Conservation (phyloP, 2,329 filamentous ascomycete genomes). For the Cyphellophora attinorum region DNA sequence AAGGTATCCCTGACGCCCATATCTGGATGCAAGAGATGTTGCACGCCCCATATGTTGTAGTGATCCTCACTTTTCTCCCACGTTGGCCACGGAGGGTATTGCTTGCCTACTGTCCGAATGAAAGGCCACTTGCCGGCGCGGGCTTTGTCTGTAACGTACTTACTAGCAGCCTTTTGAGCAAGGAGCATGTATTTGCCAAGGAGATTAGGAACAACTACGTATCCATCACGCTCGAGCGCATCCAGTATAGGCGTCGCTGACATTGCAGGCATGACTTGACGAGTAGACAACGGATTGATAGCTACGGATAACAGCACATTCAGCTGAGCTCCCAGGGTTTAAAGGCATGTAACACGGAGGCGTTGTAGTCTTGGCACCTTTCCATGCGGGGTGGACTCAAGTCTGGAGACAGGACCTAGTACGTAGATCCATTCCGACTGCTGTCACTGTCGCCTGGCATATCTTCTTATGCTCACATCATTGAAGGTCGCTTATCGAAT, state of each 20-base stretch:
- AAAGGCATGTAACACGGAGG: no score
- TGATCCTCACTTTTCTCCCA: conserved; percentile 40
- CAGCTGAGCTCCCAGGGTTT: no score
- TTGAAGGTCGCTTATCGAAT: no score
- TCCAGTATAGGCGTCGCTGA: conserved; percentile 31
- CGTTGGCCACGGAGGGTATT: conserved; percentile 79
- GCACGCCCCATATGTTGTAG: conserved; percentile 85
- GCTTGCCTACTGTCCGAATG: conserved; percentile 76
- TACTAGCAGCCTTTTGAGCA: conserved; percentile 51
- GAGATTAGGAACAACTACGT: conserved; percentile 60
- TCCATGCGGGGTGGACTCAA: no score
- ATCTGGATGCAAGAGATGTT: conserved; percentile 69
- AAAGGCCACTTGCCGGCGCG: conserved; percentile 68
- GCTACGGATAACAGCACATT: no score
- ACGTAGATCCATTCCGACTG: no score
- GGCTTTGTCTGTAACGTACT: conserved; percentile 29
- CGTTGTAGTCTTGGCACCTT: no score
- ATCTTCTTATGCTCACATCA: no score
- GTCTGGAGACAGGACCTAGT: no score
- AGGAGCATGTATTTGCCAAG: conserved; percentile 52
- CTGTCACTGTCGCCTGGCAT: no score
- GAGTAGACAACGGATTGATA: no score
- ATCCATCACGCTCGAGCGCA: conserved; percentile 61
- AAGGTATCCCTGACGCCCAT: conserved; percentile 53
- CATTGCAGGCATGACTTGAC: no score